A percentile compares a stretch with the other conserved stretches of the same genome.
Conservation (phyloP, 495 filamentous ascomycete genomes). For the Penicillium taxi region DNA sequence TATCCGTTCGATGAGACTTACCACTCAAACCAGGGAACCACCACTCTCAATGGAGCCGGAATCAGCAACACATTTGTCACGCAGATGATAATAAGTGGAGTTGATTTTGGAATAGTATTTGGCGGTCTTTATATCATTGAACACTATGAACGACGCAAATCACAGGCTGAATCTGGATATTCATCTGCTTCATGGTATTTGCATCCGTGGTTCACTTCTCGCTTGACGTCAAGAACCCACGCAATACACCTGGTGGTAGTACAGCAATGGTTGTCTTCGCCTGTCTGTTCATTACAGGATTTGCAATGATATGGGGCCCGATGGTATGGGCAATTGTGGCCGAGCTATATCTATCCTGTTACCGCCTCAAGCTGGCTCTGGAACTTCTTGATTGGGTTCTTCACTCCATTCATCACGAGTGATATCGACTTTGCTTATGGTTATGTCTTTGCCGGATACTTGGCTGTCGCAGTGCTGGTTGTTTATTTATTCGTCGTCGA, state of each 20-base stretch:
- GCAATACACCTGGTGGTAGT: conserved; percentile 49
- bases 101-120: conserved; percentile 67
- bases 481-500: conserved; percentile 71
- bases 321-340: conserved; percentile 76
- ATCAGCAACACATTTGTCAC: conserved; percentile 60
- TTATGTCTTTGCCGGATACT: conserved; percentile 68
- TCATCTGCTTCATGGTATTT: conserved; percentile 62
- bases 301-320: conserved; percentile 70
- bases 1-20: no score
- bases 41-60: conserved; percentile 59
- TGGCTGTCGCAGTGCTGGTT: conserved; percentile 54
- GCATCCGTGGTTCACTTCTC: conserved; percentile 57
- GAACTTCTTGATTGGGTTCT: conserved; percentile 78
- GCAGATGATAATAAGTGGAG: conserved; percentile 61
- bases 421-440: conserved; percentile 67
- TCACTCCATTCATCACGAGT: conserved; percentile 64
- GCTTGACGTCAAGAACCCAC: conserved; percentile 44
- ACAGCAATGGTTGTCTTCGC: conserved; percentile 66
- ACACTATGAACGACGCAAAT: conserved; percentile 58
- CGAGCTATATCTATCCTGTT: conserved; percentile 70
- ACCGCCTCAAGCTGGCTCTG: conserved; percentile 75
- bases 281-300: conserved; percentile 51
- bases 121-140: conserved; percentile 62
- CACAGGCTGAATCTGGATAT: conserved; percentile 60
- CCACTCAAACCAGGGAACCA: conserved; percentile 46